Evolutionary conservation across 805 yeast species (phyloP).

Genomic region (Hagleromyces aurorensis): DNA sequence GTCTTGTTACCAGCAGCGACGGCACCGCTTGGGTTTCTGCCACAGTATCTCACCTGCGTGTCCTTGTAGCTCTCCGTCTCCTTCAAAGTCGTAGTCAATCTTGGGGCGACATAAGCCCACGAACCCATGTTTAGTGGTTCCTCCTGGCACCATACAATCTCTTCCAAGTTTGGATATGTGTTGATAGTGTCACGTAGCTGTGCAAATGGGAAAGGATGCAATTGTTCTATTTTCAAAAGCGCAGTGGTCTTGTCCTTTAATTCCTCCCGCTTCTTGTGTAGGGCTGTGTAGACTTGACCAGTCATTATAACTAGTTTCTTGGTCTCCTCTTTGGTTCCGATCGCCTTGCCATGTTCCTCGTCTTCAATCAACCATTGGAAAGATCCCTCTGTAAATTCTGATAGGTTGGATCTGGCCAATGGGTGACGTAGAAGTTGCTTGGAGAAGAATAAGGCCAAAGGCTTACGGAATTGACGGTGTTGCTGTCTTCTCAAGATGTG

Average conservation of each 20-base stretch:
- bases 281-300: conserved; percentile 93
- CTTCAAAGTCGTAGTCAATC: conserved; percentile 66
- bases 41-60: conserved; percentile 69
- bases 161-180: conserved; percentile 74
- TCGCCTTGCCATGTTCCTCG: conserved; percentile 69
- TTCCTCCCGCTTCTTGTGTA: conserved; percentile 80
- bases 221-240: conserved; percentile 80
- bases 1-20: conserved; percentile 96
- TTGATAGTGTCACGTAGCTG: conserved; percentile 80
- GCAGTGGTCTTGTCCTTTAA: conserved; percentile 78
- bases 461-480: conserved; percentile 98
- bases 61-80: conserved; percentile 66
- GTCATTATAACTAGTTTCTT: conserved; percentile 77
- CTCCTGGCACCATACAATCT: conserved; percentile 95
- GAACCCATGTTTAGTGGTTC: conserved; percentile 98
- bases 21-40: conserved; percentile 96
- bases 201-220: conserved; percentile 98
- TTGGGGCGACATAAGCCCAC: conserved; percentile 73
- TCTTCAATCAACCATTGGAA: conserved; percentile 97
- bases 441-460: conserved; percentile 81
- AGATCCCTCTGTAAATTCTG: conserved; percentile 84
- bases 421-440: conserved; percentile 95
- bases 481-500: conserved; percentile 96
- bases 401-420: conserved; percentile 78
- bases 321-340: conserved; percentile 71